phyloP scores from a whole-genome alignment of 2,329 filamentous ascomycete species.

The Calonectria naviculata region DNA sequence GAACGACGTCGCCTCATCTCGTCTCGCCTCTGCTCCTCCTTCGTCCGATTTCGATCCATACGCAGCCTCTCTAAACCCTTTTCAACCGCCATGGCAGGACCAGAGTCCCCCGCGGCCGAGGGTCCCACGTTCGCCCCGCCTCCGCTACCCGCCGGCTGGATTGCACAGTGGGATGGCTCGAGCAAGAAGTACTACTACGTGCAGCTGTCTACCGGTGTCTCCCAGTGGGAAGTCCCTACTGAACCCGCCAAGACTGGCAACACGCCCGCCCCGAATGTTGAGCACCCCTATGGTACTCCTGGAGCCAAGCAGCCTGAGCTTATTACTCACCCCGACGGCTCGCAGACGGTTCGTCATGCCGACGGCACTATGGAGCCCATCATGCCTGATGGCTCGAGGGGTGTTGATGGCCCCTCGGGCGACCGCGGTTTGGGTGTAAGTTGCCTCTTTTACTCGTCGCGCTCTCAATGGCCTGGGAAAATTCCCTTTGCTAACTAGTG shows the following conservation, averaged over 20 bases:
- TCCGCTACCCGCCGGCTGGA: constrained; percentile 73
- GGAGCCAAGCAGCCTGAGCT: constrained; percentile 57
- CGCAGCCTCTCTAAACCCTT: constrained; percentile 26
- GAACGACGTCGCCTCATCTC: not conserved
- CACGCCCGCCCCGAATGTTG: constrained; percentile 64
- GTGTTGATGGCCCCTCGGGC: constrained; percentile 61
- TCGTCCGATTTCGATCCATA: constrained; percentile 25
- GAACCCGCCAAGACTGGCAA: constrained; percentile 71
- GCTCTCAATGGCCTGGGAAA: not conserved
- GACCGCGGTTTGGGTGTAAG: constrained; percentile 76
- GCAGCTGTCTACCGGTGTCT: constrained; percentile 76
- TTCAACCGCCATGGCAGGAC: constrained; percentile 61
- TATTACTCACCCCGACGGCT: constrained; percentile 72
- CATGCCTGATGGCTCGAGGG: constrained; percentile 63
- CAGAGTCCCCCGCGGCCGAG: constrained; percentile 67
- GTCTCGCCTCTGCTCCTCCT: not conserved
- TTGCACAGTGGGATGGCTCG: constrained; percentile 74
- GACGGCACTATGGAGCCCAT: constrained; percentile 72
- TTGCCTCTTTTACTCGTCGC: constrained; percentile 31
- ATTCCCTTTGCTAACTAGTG: constrained; percentile 4
- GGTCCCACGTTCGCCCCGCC: constrained; percentile 71
- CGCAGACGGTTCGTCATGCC: constrained; percentile 69
- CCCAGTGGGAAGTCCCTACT: constrained; percentile 80
- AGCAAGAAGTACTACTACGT: constrained; percentile 78
- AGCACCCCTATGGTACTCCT: constrained; percentile 73